phyloP scores from a whole-genome alignment of 2,329 filamentous ascomycete species.

The Penicillium occitanis region DNA sequence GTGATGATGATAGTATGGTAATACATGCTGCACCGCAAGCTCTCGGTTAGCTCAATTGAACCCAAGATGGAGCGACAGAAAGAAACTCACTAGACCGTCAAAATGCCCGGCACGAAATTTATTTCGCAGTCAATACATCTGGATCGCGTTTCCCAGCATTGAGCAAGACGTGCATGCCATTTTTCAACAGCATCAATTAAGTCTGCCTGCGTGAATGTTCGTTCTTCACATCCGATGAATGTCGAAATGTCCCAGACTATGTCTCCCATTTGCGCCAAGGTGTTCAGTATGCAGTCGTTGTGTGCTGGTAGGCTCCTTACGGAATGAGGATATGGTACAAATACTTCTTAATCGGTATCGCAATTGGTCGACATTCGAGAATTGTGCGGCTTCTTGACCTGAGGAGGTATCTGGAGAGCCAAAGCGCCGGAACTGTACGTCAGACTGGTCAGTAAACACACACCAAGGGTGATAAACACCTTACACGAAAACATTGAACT shows the following conservation, averaged over 20 bases:
- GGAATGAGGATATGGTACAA: slow-evolving; percentile 30
- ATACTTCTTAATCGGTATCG: slow-evolving; percentile 24
- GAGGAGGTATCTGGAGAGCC: slow-evolving; percentile 14
- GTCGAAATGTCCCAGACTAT: slow-evolving; percentile 26
- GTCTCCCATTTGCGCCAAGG: slow-evolving; percentile 27
- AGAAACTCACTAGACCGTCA: slow-evolving; percentile 32
- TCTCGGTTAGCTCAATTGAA: not conserved
- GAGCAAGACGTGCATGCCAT: slow-evolving; percentile 27
- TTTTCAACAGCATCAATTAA: slow-evolving; percentile 22
- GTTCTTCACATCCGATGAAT: slow-evolving; percentile 21
- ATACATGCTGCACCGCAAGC: slow-evolving; percentile 24
- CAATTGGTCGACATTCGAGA: slow-evolving; percentile 22
- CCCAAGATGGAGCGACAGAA: not conserved
- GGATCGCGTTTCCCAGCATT: slow-evolving; percentile 30
- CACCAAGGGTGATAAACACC: not conserved
- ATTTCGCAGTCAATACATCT: slow-evolving; percentile 28
- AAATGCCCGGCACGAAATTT: slow-evolving; percentile 28
- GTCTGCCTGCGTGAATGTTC: slow-evolving; percentile 17
- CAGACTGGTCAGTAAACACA: not conserved
- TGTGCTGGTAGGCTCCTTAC: slow-evolving; percentile 24
- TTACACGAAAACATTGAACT: slow-evolving; percentile 18
- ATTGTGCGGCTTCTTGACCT: slow-evolving; percentile 20
- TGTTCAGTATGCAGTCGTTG: slow-evolving; percentile 29
- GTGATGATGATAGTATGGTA: slow-evolving; percentile 32
- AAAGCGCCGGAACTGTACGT: slow-evolving; percentile 11